A percentile compares a stretch with the other conserved stretches of the same genome.
Conservation (phyloP, 1,284 basidiomycete genomes). For the Ustilago sp. region DNA sequence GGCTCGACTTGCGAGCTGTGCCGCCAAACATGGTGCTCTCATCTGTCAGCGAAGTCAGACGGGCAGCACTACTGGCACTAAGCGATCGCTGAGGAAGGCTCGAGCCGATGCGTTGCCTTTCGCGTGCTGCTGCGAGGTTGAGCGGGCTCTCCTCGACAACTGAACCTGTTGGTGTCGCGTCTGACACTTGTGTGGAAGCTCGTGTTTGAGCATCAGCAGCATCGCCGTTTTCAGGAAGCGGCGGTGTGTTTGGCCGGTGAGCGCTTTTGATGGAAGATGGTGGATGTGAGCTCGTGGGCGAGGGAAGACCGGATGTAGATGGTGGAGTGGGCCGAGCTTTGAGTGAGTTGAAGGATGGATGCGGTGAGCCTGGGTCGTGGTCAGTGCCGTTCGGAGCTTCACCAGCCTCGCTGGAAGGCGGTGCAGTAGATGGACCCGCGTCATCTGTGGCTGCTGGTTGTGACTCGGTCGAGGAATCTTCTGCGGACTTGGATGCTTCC, state of each 20-base stretch:
- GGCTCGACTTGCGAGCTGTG: conserved; percentile 19
- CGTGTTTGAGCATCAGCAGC: neutral
- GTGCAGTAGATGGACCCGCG: neutral
- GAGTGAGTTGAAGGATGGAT: conserved; percentile 60
- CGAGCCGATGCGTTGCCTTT: conserved; percentile 39
- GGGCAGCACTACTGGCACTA: conserved; percentile 44
- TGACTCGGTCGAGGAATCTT: neutral
- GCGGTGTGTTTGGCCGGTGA: conserved; percentile 31
- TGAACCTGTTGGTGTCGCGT: conserved; percentile 37
- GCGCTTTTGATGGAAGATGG: conserved; percentile 45
- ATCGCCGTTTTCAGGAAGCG: neutral
- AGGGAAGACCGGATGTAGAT: conserved; percentile 50
- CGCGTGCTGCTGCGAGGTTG: conserved; percentile 46
- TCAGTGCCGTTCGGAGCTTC: conserved; percentile 20
- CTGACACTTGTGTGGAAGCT: conserved; percentile 11
- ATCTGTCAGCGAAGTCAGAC: conserved; percentile 44
- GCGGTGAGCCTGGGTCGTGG: conserved; percentile 45
- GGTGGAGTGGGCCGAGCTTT: conserved; percentile 60
- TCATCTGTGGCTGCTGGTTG: neutral
- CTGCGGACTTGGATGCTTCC: conserved; percentile 3
- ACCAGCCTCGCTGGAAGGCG: conserved; percentile 14
- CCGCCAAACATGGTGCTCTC: conserved; percentile 54
- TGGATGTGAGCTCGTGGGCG: conserved; percentile 45
- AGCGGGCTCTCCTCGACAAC: conserved; percentile 45
- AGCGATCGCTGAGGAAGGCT: conserved; percentile 36